Base-by-base conservation (phyloP, 2,329 filamentous ascomycete genomes). In the Peltaster fructicola region DNA sequence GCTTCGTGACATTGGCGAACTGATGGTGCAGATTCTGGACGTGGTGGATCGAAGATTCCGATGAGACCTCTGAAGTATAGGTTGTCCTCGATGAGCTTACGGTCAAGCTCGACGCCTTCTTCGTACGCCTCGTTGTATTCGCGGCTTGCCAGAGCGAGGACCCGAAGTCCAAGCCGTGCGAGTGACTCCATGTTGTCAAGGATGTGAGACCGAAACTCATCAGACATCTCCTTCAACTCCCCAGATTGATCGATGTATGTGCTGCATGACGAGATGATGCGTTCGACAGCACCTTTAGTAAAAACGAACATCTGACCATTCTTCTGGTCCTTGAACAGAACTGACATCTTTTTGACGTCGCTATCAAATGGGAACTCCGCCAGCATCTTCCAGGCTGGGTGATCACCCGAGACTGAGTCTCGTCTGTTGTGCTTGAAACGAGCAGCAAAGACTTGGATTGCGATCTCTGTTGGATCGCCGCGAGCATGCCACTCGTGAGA, bases 21-120 rank as follows among this genome's bases (percentile, higher is more conserved):
- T 5, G 77, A 72, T 1, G 60, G 63, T 12, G 73, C 76, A 1
- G 81, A 82, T 52, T 90, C 81, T 2, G 70, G 67, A 2, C 81
- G 77, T 27, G 80, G 81, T 3, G 81, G 81, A 38, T 91, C 81
- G 44, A 88, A 85, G 34, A 91, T 74, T 28, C 80, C 81, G 23
- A 77, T 73, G 7, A 92, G 63, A n/a, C 82, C 84, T 8, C 79
- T 65, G 32, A 90, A 77, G 3, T 61, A 64, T 15, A 92, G 65
- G 15, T 67, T 59, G 17, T 57, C 55, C 44, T 90, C 81, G 8
- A 85, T 64, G 4, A 61, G 52, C 5, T 57, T 52, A 5, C 81
- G 75, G 15, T 51, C 49, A 6, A 58, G 50, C 13, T 59, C 53
- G 1, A 48, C 39, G 14, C 38, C 41, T 71, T 74, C 74, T 19